A percentile compares a stretch with the other conserved stretches of the same genome.
phyloP scores from a whole-genome alignment of 257 asterid genomes.

The Datura wrightii region DNA sequence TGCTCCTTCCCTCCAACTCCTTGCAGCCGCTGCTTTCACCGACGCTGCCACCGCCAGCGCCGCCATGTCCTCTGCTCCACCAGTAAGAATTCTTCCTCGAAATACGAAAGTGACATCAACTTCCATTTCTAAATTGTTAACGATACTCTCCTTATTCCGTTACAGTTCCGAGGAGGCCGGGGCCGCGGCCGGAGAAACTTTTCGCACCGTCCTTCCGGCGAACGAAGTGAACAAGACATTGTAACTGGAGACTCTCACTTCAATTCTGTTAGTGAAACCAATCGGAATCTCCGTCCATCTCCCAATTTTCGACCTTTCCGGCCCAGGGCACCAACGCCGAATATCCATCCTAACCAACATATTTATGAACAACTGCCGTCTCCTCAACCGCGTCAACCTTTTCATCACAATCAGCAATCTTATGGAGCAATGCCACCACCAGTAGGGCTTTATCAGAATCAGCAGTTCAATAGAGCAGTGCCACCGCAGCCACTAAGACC shows the following conservation, averaged over 20 bases:
- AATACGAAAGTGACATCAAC: not conserved
- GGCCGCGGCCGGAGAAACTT: conserved; percentile 58
- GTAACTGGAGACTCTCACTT: conserved; percentile 68
- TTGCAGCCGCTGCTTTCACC: conserved; percentile 49
- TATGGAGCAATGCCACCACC: conserved; percentile 27
- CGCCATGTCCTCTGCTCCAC: conserved; percentile 57
- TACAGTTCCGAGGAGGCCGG: conserved; percentile 60
- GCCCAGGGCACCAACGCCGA: conserved; percentile 23
- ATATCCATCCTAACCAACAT: not conserved
- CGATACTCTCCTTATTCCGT: conserved; percentile 15
- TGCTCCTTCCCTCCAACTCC: conserved; percentile 52
- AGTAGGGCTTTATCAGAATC: conserved; percentile 29
- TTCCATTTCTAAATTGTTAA: not conserved
- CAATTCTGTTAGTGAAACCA: conserved; percentile 56
- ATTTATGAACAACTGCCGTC: not conserved
- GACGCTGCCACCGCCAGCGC: conserved; percentile 30
- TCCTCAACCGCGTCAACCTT: conserved; percentile 25
- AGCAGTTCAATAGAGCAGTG: conserved; percentile 35
- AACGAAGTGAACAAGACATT: conserved; percentile 38
- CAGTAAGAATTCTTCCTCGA: conserved; percentile 43
- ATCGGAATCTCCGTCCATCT: conserved; percentile 54
- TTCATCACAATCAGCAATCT: conserved; percentile 18
- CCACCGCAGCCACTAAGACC: conserved; percentile 27
- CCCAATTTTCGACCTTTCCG: conserved; percentile 25
- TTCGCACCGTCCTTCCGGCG: conserved; percentile 52